Conservation (phyloP, 257 asterid species). For the Cordia subcordata region DNA sequence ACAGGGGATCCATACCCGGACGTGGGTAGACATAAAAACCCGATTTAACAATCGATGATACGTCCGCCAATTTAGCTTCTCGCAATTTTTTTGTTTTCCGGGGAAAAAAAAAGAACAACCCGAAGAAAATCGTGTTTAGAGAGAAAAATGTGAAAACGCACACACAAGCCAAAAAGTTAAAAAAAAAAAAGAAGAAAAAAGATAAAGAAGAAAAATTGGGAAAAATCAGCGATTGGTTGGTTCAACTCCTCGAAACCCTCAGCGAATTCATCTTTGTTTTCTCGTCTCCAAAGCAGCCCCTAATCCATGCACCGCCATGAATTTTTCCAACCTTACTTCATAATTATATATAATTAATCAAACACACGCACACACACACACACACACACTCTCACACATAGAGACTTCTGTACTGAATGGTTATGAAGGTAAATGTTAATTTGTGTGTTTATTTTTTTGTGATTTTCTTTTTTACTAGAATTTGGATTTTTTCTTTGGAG, state of each 20-base stretch:
- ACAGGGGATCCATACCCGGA: constrained; percentile 30
- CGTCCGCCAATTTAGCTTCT: constrained; percentile 19
- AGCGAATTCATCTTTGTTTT: background rate
- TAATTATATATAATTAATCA: too few relatives aligned
- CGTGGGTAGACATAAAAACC: constrained; percentile 18
- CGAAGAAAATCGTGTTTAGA: background rate
- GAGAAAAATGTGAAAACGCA: background rate
- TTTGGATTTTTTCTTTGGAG: too few relatives aligned
- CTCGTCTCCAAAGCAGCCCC: background rate
- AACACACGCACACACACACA: too few relatives aligned
- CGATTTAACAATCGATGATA: constrained; percentile 23
- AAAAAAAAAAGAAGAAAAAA: background rate
- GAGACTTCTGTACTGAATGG: too few relatives aligned
- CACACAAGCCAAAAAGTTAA: background rate
- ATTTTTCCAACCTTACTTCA: background rate
- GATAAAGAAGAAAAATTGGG: background rate
- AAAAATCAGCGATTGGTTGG: constrained; percentile 11
- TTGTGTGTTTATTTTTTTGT: too few relatives aligned
- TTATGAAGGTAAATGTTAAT: too few relatives aligned
- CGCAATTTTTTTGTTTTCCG: background rate
- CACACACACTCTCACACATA: background rate
- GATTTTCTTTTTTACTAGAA: too few relatives aligned
- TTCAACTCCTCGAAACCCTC: constrained; percentile 6
- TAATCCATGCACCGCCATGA: background rate
- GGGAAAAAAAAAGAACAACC: constrained; percentile 12